Evolutionary conservation across 2,329 filamentous ascomycete genomes (phyloP), one percentile per base, ranked within the genome.

Genomic region (Trichoderma hamatum): DNA sequence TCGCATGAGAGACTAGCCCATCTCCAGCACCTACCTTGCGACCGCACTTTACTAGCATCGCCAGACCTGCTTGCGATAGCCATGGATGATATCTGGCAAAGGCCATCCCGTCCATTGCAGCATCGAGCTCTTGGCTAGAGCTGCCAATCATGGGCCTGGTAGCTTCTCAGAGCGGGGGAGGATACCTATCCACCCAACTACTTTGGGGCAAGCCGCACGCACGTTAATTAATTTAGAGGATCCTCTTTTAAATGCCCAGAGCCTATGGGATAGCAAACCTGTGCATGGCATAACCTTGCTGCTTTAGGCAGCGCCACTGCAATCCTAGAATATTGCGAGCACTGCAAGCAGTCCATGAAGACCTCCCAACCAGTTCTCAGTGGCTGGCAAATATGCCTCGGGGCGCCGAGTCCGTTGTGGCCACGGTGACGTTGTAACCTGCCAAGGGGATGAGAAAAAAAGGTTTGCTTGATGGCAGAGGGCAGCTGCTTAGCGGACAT

Each of bases 181-280:
- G 30, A 26, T 59, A 67, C 36, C 7, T 19, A 19, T 52, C 43
- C 65, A 46, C 46, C 24, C 55, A 5, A 16, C 65, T 67, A 28
- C 43, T 67, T 67, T 67, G 65, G 65, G 65, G 56, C 28, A 67
- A 67, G 65, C 55, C 28, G 65, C 46, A 60, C 55, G 64, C 64
- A 67, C 54, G 64, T 67, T 67, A 52, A 43, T 67, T 61, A 52
- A 67, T 52, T 59, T 54, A 26, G 16, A 30, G 62, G 52, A n/a
- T 58, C 54, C 63, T 66, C 63, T 51, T 58, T 58, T 43, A 51
- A 10, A 28, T 30, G 11, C 36, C 51, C 34, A 51, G 26, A 21
- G 39, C 39, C 63, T 58, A 58, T 66, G n/a, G 30, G 63, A 30
- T 13, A 36, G 11, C 58, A 30, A 28, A 26, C 6, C 26, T 24